Evolutionary conservation across 768 basidiomycete genomes (phyloP), one percentile per base, ranked within the genome.

Genomic region (Xerocomellus intermedius): DNA sequence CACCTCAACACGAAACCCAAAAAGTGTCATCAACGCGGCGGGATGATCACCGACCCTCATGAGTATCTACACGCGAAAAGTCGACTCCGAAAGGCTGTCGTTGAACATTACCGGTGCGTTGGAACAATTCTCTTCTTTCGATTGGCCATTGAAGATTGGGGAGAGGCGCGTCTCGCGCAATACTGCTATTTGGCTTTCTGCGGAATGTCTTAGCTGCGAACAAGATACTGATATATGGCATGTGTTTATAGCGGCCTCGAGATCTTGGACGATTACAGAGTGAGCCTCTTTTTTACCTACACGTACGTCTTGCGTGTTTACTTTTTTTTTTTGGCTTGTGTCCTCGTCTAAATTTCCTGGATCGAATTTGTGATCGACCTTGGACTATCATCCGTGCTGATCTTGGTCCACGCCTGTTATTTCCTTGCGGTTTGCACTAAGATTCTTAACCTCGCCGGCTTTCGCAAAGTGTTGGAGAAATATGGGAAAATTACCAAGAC

Each of bases 401-500:
- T 35, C 14, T 32, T 41, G 46, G 17, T 8, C 22, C 26, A 21
- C 17, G 8, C 35, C 9, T 33, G 32, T 43, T 3, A 10, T 36
- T 53, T 13, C 26, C 21, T 26, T 21, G 13, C 30, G 19, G 39
- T 24, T 32, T 39, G 8, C 13, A 16, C n/a, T 8, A 58, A 92
- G 86, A 84, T 89, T 42, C 72, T 98, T 39, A 98, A 99, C 67
- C 71, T 93, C 8, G 89, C 91, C 0, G 97, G 96, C 2, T 94
- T 97, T 69, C 78, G 89, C 32, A 93, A 94, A 66, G 87, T 86
- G 0, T 65, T 93, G 54, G 91, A 89, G 73, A 94, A 93, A 69
- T 94, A 90, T 60, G 88, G 87, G 65, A 94, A 91, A 67, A 73
- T 80, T 6, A 87, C 93, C 10, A 84, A 79, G 70, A 86, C 89